phyloP scores from a whole-genome alignment of 257 asterid genomes.

The Nicotiana tabacum region DNA sequence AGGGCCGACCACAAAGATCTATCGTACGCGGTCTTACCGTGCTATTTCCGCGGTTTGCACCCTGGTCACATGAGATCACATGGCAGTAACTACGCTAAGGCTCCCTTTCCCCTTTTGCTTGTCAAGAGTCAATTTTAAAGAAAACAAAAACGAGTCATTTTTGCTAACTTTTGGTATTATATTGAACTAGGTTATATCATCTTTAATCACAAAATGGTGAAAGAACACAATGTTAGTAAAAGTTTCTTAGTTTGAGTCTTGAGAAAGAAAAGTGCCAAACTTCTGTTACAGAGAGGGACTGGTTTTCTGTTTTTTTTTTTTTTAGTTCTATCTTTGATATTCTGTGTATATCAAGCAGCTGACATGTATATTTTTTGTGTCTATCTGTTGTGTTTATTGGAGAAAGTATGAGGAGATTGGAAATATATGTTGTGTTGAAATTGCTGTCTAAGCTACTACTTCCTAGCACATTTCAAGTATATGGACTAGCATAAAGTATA shows the following conservation, averaged over 20 bases:
- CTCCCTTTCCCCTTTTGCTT: no score
- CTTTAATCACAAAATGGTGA: neutral
- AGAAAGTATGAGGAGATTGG: neutral
- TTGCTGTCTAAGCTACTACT: neutral
- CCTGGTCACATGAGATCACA: no score
- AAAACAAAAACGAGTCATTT: neutral
- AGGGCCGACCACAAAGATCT: no score
- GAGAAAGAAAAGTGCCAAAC: neutral
- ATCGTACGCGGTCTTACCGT: no score
- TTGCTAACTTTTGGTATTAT: neutral
- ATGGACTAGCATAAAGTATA: neutral
- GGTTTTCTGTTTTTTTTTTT: neutral
- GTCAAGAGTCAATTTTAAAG: no score
- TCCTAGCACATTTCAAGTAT: neutral
- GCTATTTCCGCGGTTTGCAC: fast-evolving
- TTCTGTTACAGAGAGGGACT: neutral
- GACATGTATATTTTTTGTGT: neutral
- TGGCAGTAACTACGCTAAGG: no score
- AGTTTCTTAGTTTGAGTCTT: neutral
- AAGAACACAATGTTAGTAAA: neutral
- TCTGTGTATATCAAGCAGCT: neutral
- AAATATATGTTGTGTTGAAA: neutral
- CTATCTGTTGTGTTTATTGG: neutral
- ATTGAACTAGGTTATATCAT: neutral
- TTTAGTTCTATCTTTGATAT: neutral